These are phyloP conservation scores for Backusella psychrophila DNA, from an alignment of 192 early-diverging fungal species.

Conservation along the genomic window DNA sequence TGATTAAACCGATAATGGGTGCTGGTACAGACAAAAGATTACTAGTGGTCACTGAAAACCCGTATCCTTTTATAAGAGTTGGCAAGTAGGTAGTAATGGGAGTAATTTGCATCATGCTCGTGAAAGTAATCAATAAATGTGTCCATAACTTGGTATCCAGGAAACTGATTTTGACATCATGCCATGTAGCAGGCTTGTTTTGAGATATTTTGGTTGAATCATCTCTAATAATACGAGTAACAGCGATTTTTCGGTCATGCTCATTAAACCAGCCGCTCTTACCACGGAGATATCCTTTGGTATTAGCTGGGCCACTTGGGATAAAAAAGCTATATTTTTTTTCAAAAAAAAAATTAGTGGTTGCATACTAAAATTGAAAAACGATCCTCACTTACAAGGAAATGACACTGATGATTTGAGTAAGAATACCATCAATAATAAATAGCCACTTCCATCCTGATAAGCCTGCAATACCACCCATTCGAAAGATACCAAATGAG, in stretches of 20 bases:
- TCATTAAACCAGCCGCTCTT: conserved; percentile 46
- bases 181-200: conserved; percentile 2
- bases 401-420: conserved; percentile 45
- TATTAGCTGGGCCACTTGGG: conserved; percentile 40
- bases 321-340: conserved; percentile 42
- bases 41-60: conserved; percentile 18
- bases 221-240: conserved; percentile 61
- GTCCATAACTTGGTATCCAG: conserved; percentile 22
- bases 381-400: conserved; percentile 33
- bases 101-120: conserved; percentile 17
- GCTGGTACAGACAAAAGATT: conserved; percentile 23
- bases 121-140: conserved; percentile 26
- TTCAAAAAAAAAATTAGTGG: background rate
- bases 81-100: conserved; percentile 18
- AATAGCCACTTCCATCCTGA: conserved; percentile 69
- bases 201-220: conserved; percentile 48
- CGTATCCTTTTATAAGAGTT: conserved; percentile 16
- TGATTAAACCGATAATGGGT: conserved; percentile 1
- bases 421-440: conserved; percentile 57
- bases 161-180: conserved; percentile 13
- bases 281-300: conserved; percentile 33
- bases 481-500: conserved; percentile 55
- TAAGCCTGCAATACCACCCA: conserved; percentile 50
- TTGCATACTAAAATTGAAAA: background rate
- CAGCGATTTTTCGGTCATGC: conserved; percentile 48